Evolutionary conservation across 1,284 basidiomycete species (phyloP).

Genomic region (Melanopsichium pennsylvanicum): DNA sequence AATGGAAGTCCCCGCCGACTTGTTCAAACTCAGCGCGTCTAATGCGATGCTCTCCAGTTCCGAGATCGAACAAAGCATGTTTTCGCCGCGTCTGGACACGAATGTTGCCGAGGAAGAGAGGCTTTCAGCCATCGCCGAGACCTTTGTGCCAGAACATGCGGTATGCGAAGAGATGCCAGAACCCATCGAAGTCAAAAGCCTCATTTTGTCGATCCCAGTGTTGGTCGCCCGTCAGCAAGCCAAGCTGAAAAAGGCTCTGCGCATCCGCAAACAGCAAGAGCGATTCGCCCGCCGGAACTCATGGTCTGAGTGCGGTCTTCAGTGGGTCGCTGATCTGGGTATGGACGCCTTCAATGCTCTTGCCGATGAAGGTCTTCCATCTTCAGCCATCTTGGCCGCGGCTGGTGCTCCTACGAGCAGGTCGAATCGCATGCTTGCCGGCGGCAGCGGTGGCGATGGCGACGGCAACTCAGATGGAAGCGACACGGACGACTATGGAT

Average conservation of each 20-base stretch:
- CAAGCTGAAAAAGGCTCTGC: constrained; percentile 32
- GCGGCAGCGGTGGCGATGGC: constrained; percentile 15
- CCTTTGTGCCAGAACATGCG: too few species aligned
- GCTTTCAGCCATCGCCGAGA: constrained; percentile 6
- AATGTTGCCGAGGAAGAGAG: constrained; percentile 6
- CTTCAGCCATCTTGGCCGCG: constrained; percentile 11
- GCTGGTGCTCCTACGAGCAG: constrained; percentile 9
- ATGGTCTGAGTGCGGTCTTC: constrained; percentile 27
- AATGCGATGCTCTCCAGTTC: neutral
- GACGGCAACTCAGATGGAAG: constrained; percentile 24
- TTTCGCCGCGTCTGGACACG: neutral
- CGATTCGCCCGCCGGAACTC: constrained; percentile 37
- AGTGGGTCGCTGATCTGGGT: constrained; percentile 29
- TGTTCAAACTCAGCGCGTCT: constrained; percentile 4
- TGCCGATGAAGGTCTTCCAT: constrained; percentile 20
- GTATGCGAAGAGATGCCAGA: neutral
- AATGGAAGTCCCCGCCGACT: constrained; percentile 7
- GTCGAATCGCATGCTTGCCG: constrained; percentile 2
- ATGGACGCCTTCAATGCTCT: constrained; percentile 21
- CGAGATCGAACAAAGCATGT: neutral
- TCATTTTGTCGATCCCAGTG: neutral
- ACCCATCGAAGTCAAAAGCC: neutral
- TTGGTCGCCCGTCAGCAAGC: constrained; percentile 14
- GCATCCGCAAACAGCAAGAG: constrained; percentile 29
- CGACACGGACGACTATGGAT: constrained; percentile 54